These are phyloP conservation scores for Isoetes taiwanensis DNA, from an alignment of 75 land plant species.

Conservation along the genomic window DNA sequence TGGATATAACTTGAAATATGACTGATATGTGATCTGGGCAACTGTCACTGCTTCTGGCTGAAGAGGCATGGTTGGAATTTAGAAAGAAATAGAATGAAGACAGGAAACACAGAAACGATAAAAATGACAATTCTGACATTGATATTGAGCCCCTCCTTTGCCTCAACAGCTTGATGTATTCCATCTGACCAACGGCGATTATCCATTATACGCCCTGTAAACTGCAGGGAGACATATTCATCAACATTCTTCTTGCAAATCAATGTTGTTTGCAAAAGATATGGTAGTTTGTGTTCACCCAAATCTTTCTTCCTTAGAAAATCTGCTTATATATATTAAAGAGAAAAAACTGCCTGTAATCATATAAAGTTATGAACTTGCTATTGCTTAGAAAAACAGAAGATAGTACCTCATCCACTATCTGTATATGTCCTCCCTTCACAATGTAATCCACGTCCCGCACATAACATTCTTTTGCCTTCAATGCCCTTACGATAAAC, in stretches of 20 bases:
- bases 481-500: constrained; percentile 85
- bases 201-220: constrained; percentile 94
- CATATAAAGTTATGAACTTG: neutral
- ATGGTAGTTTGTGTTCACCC: neutral
- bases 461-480: constrained; percentile 90
- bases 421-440: constrained; percentile 85
- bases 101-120: neutral
- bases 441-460: constrained; percentile 94
- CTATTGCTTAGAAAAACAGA: neutral
- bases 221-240: constrained; percentile 24
- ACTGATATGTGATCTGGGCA: constrained; percentile 96
- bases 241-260: neutral
- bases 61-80: neutral
- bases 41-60: constrained; percentile 88
- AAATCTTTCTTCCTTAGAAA: neutral
- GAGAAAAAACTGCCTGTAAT: neutral
- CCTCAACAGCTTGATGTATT: constrained; percentile 97
- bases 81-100: neutral
- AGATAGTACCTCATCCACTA: constrained; percentile 84
- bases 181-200: constrained; percentile 98
- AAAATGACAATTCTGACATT: constrained; percentile 32
- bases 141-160: constrained; percentile 87
- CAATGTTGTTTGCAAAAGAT: neutral
- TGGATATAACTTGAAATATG: constrained; percentile 90
- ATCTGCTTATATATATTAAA: neutral